These are phyloP conservation scores for Paraurostyla sp. DNA, from an alignment of 73 alveolate genomes.

Conservation along the genomic window DNA sequence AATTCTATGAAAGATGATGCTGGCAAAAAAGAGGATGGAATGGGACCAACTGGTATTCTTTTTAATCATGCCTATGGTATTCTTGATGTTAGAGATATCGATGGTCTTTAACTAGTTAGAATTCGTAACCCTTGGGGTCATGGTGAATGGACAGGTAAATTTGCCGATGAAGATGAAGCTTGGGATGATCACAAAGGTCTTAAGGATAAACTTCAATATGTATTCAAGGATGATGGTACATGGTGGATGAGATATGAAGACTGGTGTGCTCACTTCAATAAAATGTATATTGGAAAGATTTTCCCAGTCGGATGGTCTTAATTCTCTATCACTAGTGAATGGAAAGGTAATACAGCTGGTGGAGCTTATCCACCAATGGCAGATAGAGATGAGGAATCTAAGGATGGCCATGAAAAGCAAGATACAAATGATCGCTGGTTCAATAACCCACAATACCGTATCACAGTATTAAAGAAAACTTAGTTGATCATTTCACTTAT, in stretches of 20 bases:
- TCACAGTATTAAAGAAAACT: slow-evolving; percentile 94
- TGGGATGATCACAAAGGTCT: slow-evolving; percentile 99
- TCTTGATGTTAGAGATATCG: slow-evolving; percentile 95
- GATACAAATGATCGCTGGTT: slow-evolving; percentile 99
- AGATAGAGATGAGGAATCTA: slow-evolving; percentile 80
- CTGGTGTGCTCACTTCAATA: slow-evolving; percentile 95
- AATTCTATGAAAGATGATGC: slow-evolving; percentile 94
- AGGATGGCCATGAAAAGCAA: slow-evolving; percentile 80
- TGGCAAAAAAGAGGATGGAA: slow-evolving; percentile 96
- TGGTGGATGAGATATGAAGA: slow-evolving; percentile 99
- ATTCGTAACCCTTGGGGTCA: slow-evolving; percentile 99
- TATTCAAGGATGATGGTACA: slow-evolving; percentile 98
- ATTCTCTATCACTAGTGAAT: slow-evolving; percentile 94
- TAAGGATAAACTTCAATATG: slow-evolving; percentile 96
- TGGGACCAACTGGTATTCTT: slow-evolving; percentile 96
- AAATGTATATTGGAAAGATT: slow-evolving; percentile 96
- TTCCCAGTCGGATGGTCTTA: slow-evolving; percentile 98
- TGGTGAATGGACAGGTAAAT: slow-evolving; percentile 99
- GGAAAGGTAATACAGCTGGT: slow-evolving; percentile 98
- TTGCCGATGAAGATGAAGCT: slow-evolving; percentile 99
- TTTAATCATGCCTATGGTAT: slow-evolving; percentile 96
- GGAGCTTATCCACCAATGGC: slow-evolving; percentile 97
- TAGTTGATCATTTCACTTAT: slow-evolving; percentile 94
- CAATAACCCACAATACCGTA: slow-evolving; percentile 96
- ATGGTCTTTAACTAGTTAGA: slow-evolving; percentile 92